A percentile compares a stretch with the other conserved stretches of the same genome.
Evolutionary conservation across 306 rosid species (phyloP).

Genomic region (Carpinus viminea): DNA sequence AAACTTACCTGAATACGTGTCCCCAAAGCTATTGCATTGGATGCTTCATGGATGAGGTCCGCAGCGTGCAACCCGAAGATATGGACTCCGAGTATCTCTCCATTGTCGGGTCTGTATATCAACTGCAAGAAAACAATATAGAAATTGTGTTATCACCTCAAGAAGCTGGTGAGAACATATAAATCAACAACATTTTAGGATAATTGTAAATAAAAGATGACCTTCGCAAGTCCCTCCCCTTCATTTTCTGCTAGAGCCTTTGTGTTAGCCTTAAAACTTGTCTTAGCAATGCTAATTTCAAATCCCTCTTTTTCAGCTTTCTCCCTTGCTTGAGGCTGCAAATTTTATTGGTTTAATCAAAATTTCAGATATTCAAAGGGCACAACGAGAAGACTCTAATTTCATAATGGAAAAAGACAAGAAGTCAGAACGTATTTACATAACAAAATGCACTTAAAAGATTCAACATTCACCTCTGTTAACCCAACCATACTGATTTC

Average conservation of each 20-base stretch:
- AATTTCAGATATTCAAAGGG: slow-evolving; percentile 6
- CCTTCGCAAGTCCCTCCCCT: slow-evolving; percentile 99
- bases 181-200: slow-evolving; percentile 3
- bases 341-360: slow-evolving; percentile 29
- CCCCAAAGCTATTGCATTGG: slow-evolving; percentile 89
- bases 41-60: slow-evolving; percentile 98
- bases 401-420: slow-evolving; percentile 3
- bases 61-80: slow-evolving; percentile 99
- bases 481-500: slow-evolving; percentile 97
- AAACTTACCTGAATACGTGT: slow-evolving; percentile 76
- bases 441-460: not conserved
- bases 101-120: slow-evolving; percentile 97
- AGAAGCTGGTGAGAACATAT: not conserved
- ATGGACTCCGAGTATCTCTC: slow-evolving; percentile 96
- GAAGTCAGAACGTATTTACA: not conserved
- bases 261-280: slow-evolving; percentile 98
- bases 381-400: slow-evolving; percentile 5
- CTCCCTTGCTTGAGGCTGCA: slow-evolving; percentile 98
- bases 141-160: not conserved
- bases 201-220: slow-evolving; percentile 29
- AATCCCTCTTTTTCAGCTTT: slow-evolving; percentile 82
- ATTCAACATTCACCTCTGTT: slow-evolving; percentile 62
- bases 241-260: slow-evolving; percentile 98
- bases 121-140: slow-evolving; percentile 53
- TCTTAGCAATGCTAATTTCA: slow-evolving; percentile 84